Evolutionary conservation across 208 protist genomes (phyloP).

Genomic region (Leishmania lainsoni): DNA sequence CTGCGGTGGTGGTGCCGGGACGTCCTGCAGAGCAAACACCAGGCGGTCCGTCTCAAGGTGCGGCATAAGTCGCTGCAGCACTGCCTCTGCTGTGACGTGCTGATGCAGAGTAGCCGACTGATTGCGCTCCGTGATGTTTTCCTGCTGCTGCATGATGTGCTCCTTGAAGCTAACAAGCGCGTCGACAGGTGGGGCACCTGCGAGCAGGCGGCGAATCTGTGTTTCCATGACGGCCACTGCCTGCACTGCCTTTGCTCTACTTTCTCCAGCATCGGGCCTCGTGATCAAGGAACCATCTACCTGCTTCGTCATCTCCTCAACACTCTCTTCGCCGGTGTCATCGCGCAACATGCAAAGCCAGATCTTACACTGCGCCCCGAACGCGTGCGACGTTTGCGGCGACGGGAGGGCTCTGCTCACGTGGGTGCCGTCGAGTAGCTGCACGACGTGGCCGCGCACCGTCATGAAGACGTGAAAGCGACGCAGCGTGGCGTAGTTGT

Average conservation of each 20-base stretch:
- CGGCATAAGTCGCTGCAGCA: constrained; percentile 30
- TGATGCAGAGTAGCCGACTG: background rate
- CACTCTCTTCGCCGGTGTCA: constrained; percentile 37
- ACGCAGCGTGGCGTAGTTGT: constrained; percentile 54
- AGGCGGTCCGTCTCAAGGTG: constrained; percentile 20
- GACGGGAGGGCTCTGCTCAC: constrained; percentile 1
- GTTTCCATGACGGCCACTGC: constrained; percentile 11
- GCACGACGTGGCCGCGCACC: constrained; percentile 62
- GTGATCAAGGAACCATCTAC: constrained; percentile 1
- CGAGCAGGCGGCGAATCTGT: constrained; percentile 25
- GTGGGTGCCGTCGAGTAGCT: constrained; percentile 51
- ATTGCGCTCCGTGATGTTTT: background rate
- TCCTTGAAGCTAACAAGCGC: constrained; percentile 42
- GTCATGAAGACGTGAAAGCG: constrained; percentile 80
- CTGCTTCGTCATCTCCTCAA: constrained; percentile 4
- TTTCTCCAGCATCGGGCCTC: background rate
- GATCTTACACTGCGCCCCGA: constrained; percentile 38
- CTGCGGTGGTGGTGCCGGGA: constrained; percentile 8
- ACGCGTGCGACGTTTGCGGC: constrained; percentile 17
- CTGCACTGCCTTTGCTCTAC: background rate
- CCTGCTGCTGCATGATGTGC: constrained; percentile 3
- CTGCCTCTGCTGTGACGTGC: constrained; percentile 26
- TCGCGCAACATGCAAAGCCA: constrained; percentile 77
- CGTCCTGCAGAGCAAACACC: constrained; percentile 18
- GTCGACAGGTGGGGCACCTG: constrained; percentile 32